Base-by-base conservation (phyloP, 768 basidiomycete species). In the Candolleomyces eurysporus region DNA sequence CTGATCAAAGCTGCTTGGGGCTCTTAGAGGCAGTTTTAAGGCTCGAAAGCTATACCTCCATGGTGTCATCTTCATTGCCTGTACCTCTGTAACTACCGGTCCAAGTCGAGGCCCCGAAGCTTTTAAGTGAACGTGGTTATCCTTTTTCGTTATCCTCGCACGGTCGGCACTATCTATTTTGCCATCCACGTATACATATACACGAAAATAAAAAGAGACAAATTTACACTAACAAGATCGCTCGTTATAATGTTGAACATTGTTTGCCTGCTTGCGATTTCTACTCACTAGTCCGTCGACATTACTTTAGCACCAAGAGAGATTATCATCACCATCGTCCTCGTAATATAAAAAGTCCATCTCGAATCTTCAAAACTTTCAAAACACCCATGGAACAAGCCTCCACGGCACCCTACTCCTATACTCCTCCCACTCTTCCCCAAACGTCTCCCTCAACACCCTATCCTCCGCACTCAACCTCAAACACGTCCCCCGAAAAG, bases 331-430 rank as follows among this genome's bases (percentile, higher is more conserved):
- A 13, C 4, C 43, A 13, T 45, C 13, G 13, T 45, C n/a, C n/a
- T 45, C 43, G 13, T n/a, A n/a, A n/a, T 2, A 13, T 49, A 17
- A 22, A 49, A 49, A 14, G 48, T 49, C 48, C 48, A 49, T n/a
- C 21, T 22, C 17, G 17, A 3, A 11, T 14, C 51, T 30, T 11
- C 26, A 7, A 26, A 40, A 31, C 31, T 13, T 19, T 66, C 57
- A 70, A 57, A 68, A 65, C 31, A 81, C 50, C 21, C 75, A 71
- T 2, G 81, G 81, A 60, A 81, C 61, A 39, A 82, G 69, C 59
- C 63, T 77, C 57, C 71, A 78, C 11, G 69, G 75, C 10, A 81
- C 80, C 39, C 62, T 67, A 55, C 22, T 58, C 0, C 75, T 73
- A 70, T 77, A 82, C 10, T 65, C 66, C 42, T 76, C 73, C 72